These are phyloP conservation scores for Pontederia paniculata DNA, from an alignment of 176 grass and related monocot species.

Conservation along the genomic window DNA sequence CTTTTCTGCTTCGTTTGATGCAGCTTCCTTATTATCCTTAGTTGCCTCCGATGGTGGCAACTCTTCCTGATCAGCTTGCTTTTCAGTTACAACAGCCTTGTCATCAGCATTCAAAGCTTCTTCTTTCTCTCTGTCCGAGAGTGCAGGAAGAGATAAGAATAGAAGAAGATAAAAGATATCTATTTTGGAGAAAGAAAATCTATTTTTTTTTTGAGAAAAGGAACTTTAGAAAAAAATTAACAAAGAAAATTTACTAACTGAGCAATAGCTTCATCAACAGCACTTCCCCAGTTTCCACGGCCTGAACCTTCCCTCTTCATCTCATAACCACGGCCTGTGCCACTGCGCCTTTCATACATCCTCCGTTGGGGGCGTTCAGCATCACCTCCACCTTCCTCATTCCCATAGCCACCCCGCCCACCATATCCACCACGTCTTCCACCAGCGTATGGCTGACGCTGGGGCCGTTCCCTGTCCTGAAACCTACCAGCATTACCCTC, in stretches of 20 bases:
- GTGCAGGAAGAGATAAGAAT: neutral
- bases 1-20: conserved; percentile 52
- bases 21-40: conserved; percentile 42
- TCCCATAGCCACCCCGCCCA: conserved; percentile 46
- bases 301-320: conserved; percentile 65
- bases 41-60: conserved; percentile 23
- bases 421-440: conserved; percentile 19
- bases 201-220: too few species aligned
- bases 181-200: neutral
- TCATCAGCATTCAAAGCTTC: conserved; percentile 46
- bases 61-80: conserved; percentile 41
- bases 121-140: conserved; percentile 36
- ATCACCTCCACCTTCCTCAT: conserved; percentile 42
- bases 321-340: conserved; percentile 59
- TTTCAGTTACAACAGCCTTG: conserved; percentile 29
- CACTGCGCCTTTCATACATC: conserved; percentile 55
- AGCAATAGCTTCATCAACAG: conserved; percentile 40
- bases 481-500: conserved; percentile 28
- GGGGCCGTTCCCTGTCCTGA: conserved; percentile 36
- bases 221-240: too few species aligned
- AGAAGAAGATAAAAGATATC: neutral
- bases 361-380: conserved; percentile 50
- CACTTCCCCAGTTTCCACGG: conserved; percentile 70
- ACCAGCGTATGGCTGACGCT: conserved; percentile 40
- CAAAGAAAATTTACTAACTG: conserved; percentile 33